Evolutionary conservation across 2,329 filamentous ascomycete species (phyloP).

Genomic region (Colletotrichum sp.): DNA sequence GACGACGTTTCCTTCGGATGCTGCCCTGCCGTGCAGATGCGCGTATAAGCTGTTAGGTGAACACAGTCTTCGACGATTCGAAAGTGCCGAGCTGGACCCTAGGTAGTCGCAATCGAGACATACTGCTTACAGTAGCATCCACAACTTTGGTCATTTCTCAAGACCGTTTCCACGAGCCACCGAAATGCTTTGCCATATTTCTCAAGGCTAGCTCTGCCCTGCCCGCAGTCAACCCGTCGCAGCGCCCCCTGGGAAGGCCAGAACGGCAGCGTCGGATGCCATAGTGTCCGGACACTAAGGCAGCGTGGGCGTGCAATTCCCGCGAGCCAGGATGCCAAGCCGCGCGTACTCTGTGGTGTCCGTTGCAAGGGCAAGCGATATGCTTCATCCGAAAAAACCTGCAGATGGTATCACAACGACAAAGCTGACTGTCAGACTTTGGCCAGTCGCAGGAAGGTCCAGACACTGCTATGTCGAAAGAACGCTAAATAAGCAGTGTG

Average conservation of each 20-base stretch:
- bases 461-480: neutral
- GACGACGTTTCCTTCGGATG: neutral
- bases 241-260: neutral
- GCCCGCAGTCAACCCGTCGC: neutral
- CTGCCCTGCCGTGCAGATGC: neutral
- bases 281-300: neutral
- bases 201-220: neutral
- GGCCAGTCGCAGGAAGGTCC: neutral
- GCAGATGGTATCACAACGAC: neutral
- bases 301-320: neutral
- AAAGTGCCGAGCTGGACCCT: neutral
- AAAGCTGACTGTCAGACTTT: neutral
- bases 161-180: neutral
- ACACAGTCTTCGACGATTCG: neutral
- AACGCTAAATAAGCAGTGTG: conserved; percentile 1
- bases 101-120: neutral
- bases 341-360: neutral
- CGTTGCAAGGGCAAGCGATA: neutral
- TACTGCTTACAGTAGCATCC: neutral
- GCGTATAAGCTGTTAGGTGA: neutral
- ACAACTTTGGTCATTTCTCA: neutral
- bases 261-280: conserved; percentile 1
- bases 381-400: neutral
- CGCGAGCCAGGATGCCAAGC: neutral
- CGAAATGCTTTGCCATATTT: neutral